A percentile compares a stretch with the other conserved stretches of the same genome.
phyloP scores from a whole-genome alignment of 768 basidiomycete genomes.

The Boletellus emodensis region DNA sequence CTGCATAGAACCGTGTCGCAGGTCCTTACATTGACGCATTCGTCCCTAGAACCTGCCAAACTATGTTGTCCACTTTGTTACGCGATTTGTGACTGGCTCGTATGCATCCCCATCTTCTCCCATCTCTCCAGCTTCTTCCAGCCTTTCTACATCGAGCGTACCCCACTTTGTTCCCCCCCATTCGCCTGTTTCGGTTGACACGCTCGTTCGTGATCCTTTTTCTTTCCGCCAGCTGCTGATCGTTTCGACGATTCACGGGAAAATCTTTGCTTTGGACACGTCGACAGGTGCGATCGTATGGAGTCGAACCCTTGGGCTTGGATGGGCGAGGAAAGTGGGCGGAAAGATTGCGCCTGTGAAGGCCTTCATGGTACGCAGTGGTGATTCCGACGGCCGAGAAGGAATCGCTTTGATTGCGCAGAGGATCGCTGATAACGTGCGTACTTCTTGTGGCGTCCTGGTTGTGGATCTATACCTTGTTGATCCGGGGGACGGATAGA shows the following conservation, averaged over 20 bases:
- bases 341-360: constrained; percentile 56
- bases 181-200: constrained; percentile 31
- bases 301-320: constrained; percentile 73
- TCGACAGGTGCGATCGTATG: constrained; percentile 74
- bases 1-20: neutral
- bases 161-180: constrained; percentile 18
- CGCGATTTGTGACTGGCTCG: constrained; percentile 68
- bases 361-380: constrained; percentile 47
- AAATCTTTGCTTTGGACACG: constrained; percentile 79
- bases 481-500: constrained; percentile 34
- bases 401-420: constrained; percentile 65
- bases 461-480: neutral
- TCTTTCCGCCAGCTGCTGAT: constrained; percentile 86
- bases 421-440: constrained; percentile 57
- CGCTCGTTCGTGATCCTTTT: constrained; percentile 68
- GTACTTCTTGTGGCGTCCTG: constrained; percentile 18
- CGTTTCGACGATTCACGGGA: constrained; percentile 64
- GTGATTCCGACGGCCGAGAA: constrained; percentile 20
- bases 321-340: constrained; percentile 58
- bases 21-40: neutral
- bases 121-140: constrained; percentile 22
- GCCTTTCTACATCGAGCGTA: constrained; percentile 7
- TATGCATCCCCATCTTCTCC: constrained; percentile 46
- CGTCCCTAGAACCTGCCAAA: constrained; percentile 59
- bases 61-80: constrained; percentile 62